phyloP scores from a whole-genome alignment of 2,329 filamentous ascomycete species.

The Stemphylium vesicarium region DNA sequence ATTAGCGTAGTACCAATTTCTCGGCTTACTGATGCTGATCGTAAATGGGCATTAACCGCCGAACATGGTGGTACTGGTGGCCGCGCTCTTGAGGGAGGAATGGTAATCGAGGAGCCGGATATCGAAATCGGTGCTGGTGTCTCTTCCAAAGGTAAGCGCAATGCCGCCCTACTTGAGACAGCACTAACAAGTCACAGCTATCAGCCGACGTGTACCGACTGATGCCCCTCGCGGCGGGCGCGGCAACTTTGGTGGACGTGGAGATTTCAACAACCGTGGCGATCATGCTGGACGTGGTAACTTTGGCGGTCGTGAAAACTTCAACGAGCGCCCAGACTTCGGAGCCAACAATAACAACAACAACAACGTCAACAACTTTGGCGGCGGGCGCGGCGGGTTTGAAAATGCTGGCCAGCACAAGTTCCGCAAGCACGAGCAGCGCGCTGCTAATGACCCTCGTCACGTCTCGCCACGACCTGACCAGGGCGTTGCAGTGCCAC shows the following conservation, averaged over 20 bases:
- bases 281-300: constrained; percentile 25
- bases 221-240: constrained; percentile 37
- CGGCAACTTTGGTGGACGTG: constrained; percentile 10
- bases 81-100: constrained; percentile 75
- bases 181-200: constrained; percentile 35
- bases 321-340: constrained; percentile 7
- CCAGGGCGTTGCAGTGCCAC: constrained; percentile 58
- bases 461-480: constrained; percentile 44
- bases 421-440: constrained; percentile 39
- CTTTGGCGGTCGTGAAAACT: constrained; percentile 17
- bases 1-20: constrained; percentile 92
- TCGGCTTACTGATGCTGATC: constrained; percentile 91
- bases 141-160: constrained; percentile 76
- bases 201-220: constrained; percentile 45
- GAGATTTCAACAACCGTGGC: constrained; percentile 9
- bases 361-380: constrained; percentile 9
- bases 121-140: constrained; percentile 98
- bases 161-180: neutral
- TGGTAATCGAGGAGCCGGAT: constrained; percentile 95
- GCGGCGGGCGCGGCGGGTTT: constrained; percentile 19
- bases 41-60: constrained; percentile 95
- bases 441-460: constrained; percentile 36
- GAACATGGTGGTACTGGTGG: constrained; percentile 94
- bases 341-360: constrained; percentile 9
- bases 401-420: constrained; percentile 25